Conservation (phyloP, 495 filamentous ascomycete genomes). For the Daldinia caldariorum region DNA sequence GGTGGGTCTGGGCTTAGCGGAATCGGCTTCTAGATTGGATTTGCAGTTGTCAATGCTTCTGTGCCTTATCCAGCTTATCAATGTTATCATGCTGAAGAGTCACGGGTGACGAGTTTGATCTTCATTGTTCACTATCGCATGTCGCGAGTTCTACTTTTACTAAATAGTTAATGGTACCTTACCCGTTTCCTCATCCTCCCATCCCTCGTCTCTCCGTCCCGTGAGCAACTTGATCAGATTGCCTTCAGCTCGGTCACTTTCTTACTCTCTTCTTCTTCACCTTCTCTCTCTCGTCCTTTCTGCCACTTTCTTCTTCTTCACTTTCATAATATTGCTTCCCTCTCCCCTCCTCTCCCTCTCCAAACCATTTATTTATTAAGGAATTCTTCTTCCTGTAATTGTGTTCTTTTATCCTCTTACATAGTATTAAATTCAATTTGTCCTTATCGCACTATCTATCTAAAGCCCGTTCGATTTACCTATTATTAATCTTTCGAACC, state of each 20-base stretch:
- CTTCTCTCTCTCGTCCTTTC: constrained; percentile 31
- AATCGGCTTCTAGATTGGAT: constrained; percentile 42
- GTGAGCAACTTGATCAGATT: constrained; percentile 37
- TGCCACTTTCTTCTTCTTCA: constrained; percentile 32
- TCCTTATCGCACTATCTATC: background rate
- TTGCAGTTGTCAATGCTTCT: constrained; percentile 25
- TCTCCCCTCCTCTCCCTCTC: background rate
- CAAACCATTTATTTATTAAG: constrained; percentile 14
- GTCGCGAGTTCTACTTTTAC: constrained; percentile 26
- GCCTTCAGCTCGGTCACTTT: constrained; percentile 27
- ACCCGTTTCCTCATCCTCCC: constrained; percentile 5
- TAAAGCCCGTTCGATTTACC: constrained; percentile 4
- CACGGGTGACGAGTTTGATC: constrained; percentile 48
- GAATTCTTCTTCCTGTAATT: constrained; percentile 26
- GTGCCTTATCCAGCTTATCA: constrained; percentile 37
- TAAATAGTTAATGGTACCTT: constrained; percentile 21
- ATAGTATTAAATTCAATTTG: background rate
- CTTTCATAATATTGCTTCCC: constrained; percentile 15
- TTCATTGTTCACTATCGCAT: constrained; percentile 38
- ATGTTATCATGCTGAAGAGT: constrained; percentile 48
- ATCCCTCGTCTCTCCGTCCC: constrained; percentile 21
- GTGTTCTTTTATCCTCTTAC: constrained; percentile 4
- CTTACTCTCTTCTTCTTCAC: constrained; percentile 17
- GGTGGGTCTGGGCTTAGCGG: constrained; percentile 33
- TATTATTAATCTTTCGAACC: constrained; percentile 1